Base-by-base conservation (phyloP, 306 rosid species). In the Vachellia pachyceras region DNA sequence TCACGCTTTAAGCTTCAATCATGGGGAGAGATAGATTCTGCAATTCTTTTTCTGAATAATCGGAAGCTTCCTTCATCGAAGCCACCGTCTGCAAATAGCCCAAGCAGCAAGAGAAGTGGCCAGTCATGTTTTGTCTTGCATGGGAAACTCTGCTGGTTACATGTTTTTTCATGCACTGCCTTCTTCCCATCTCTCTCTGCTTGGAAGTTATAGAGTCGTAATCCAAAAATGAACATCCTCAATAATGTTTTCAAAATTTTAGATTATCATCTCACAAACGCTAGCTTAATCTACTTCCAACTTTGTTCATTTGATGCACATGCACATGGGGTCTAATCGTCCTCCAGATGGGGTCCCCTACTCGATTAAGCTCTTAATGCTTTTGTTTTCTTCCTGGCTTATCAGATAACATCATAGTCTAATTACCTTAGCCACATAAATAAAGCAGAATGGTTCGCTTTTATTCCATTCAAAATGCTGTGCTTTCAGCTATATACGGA, bases 281-380 rank as follows among this genome's bases (percentile, higher is more conserved):
- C 77, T 68, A 61, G 67, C 84, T 65, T 78, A 76, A 82, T 76
- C 76, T 20, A 5, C 72, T 65, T 64, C 83, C 64, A 72, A 57
- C 60, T 79, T 78, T 84, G 86, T 72, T 68, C 80, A 75, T 65
- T 81, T 78, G 86, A 47, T 54, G 86, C 86, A 81, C 90, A 79
- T 84, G 90, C 78, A 71, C 69, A 75, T 84, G 87, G 85, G 80
- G 61, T 79, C 84, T 79, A 83, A 41, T 23, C 41, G 86, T 82
- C 77, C 75, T 69, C 81, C 61, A 58, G 63, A 35, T 72, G 69
- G 82, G 85, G 75, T 47, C 82, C 73, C 76, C 37, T 10, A 3
- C 17, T 39, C 72, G 15, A 80, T 84, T 84, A 84, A 78, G 60
- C 71, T 39, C 87, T 67, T 69, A 83, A 79, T 81, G 82, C 82